A percentile compares a stretch with the other conserved stretches of the same genome.
These are phyloP conservation scores for Sinapis alba DNA, from an alignment of 441 rosid species.

Conservation along the genomic window DNA sequence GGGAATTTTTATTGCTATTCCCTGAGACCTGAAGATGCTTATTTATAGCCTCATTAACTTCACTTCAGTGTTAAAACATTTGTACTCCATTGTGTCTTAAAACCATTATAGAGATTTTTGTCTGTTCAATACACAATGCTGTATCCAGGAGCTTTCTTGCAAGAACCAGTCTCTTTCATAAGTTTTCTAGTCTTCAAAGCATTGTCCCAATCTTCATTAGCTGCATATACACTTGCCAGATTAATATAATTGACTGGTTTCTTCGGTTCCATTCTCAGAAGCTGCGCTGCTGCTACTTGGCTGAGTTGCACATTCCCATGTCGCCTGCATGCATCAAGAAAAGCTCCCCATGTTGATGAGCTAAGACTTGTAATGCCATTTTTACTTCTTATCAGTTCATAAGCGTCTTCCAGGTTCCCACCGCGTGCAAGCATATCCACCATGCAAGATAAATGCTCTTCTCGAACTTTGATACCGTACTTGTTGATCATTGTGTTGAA, in stretches of 20 bases:
- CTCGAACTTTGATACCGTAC: constrained; percentile 51
- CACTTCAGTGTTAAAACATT: not conserved
- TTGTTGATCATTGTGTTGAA: constrained; percentile 59
- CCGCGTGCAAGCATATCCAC: constrained; percentile 70
- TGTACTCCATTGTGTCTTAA: not conserved
- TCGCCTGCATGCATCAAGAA: constrained; percentile 71
- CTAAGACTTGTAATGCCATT: constrained; percentile 42
- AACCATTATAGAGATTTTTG: not conserved
- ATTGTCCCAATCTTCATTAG: constrained; percentile 63
- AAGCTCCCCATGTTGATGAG: constrained; percentile 69
- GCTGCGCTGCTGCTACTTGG: constrained; percentile 55
- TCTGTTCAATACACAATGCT: constrained; percentile 51
- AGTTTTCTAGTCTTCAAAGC: constrained; percentile 51
- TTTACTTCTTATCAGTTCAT: constrained; percentile 52
- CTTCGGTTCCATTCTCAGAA: constrained; percentile 58
- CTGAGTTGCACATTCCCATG: constrained; percentile 55
- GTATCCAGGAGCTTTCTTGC: constrained; percentile 57
- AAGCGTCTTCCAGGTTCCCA: constrained; percentile 69
- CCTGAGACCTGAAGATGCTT: constrained; percentile 22
- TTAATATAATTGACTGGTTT: constrained; percentile 62
- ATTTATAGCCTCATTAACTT: constrained; percentile 1
- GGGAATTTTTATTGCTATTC: not conserved
- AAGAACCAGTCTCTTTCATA: constrained; percentile 52
- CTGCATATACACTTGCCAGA: constrained; percentile 62
- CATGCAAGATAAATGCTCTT: constrained; percentile 72